These are phyloP conservation scores for Fusarium temperatum DNA, from an alignment of 2,329 filamentous ascomycete species.

Conservation along the genomic window DNA sequence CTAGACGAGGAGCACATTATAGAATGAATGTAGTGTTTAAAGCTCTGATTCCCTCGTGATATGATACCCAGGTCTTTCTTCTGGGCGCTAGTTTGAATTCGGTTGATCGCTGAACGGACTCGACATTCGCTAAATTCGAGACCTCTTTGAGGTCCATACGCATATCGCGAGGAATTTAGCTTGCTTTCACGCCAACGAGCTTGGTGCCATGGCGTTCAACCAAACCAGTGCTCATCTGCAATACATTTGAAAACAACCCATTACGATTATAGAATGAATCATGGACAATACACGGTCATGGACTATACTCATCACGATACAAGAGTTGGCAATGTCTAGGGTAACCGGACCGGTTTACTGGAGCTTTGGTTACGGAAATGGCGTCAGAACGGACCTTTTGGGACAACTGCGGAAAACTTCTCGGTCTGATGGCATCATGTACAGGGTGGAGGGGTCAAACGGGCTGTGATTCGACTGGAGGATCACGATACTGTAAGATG, in stretches of 20 bases:
- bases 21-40: neutral
- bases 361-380: constrained; percentile 27
- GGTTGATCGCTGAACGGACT: neutral
- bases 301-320: neutral
- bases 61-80: constrained; percentile 3
- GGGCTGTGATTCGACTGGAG: constrained; percentile 33
- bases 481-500: constrained; percentile 16
- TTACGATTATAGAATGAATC: neutral
- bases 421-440: constrained; percentile 34
- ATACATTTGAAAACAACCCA: neutral
- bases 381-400: constrained; percentile 37
- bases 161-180: neutral
- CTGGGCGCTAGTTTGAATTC: constrained; percentile 6
- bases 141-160: neutral
- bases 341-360: constrained; percentile 32
- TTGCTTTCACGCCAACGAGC: neutral
- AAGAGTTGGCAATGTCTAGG: neutral
- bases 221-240: neutral
- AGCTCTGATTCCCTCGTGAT: constrained; percentile 15
- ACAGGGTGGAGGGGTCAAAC: constrained; percentile 16
- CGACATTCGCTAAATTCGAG: neutral
- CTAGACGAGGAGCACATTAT: neutral
- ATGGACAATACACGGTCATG: neutral
- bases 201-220: neutral
- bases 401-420: constrained; percentile 15